These are phyloP conservation scores for Fusarium veterinarium DNA, from an alignment of 2,329 filamentous ascomycete species.

Conservation along the genomic window DNA sequence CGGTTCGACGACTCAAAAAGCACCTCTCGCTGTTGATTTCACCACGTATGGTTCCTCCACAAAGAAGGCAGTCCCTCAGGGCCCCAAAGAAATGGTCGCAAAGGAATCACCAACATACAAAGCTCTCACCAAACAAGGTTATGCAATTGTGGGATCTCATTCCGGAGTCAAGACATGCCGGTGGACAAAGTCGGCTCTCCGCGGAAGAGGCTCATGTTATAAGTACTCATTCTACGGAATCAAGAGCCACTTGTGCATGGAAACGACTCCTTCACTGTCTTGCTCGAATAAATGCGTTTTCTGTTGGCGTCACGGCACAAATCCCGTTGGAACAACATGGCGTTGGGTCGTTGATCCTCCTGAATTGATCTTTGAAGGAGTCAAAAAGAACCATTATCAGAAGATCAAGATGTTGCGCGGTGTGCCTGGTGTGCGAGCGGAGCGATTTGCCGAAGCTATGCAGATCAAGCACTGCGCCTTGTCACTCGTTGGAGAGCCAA, in stretches of 20 bases:
- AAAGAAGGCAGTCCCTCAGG: conserved; percentile 56
- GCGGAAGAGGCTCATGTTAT: conserved; percentile 94
- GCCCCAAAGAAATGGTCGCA: conserved; percentile 92
- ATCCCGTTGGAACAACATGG: conserved; percentile 96
- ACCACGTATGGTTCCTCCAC: conserved; percentile 73
- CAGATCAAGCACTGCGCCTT: conserved; percentile 92
- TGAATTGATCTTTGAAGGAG: conserved; percentile 87
- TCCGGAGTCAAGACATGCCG: conserved; percentile 98
- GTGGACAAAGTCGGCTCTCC: conserved; percentile 97
- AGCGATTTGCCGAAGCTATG: conserved; percentile 93
- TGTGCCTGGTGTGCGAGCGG: conserved; percentile 90
- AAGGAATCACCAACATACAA: conserved; percentile 88
- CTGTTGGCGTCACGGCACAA: conserved; percentile 98
- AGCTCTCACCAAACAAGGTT: conserved; percentile 94
- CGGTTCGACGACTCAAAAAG: conserved; percentile 46
- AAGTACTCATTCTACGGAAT: conserved; percentile 99
- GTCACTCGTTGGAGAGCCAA: conserved; percentile 94
- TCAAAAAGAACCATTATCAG: conserved; percentile 92
- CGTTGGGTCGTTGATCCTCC: conserved; percentile 95
- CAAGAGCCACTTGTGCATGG: conserved; percentile 96
- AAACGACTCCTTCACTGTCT: conserved; percentile 93
- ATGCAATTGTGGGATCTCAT: conserved; percentile 93
- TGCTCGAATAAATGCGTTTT: conserved; percentile 99
- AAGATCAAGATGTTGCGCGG: conserved; percentile 98
- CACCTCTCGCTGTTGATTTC: conserved; percentile 84